Evolutionary conservation across 108 stramenopile species (phyloP), one percentile per base, ranked within the genome.

Genomic region (Stephanodiscus minutulus): DNA sequence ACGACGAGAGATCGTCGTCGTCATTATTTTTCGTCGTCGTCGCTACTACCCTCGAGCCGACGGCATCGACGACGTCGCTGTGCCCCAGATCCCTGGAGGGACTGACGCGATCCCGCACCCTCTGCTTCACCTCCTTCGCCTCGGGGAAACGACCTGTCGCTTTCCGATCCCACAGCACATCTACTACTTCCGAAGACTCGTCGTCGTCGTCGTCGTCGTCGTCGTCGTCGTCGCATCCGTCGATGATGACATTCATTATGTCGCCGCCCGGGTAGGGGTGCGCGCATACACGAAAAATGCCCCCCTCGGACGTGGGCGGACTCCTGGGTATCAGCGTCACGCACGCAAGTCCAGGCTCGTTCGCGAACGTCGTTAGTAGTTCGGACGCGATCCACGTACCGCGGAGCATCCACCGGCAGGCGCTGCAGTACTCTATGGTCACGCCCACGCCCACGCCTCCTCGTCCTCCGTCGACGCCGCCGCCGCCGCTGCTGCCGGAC

Each of bases 401-500:
- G 24, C 89, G 86, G 6, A 91, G 53, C 85, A 91, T 82, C 95
- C 95, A 94, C 39, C 87, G 84, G 29, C 90, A 90, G 10, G 91
- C 91, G 13, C 88, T 83, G 64, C 91, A 94, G 64, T 91, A 96
- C 68, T 88, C 87, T 41, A 96, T 90, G 11, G 77, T 61, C n/a
- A 91, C 48, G 50, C 70, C 52, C 12, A 72, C 66, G 18, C 25
- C 56, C 13, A 1, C 27, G 54, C 11, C 47, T 25, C n/a, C 20
- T 29, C 11, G 7, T n/a, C n/a, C n/a, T n/a, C n/a, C 48, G 50
- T 72, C 52, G 12, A 72, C 66, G 18, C 25, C 31, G 39, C 39
- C 39, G 8, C 8, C 39, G 39, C 39, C 39, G 39, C 8, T n/a
- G n/a, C n/a, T n/a, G n/a, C 39, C 8, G 10, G 11, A 39, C 39